Evolutionary conservation across 495 filamentous ascomycete species (phyloP), one percentile per base, ranked within the genome.

Genomic region (Cudoniella acicularis): DNA sequence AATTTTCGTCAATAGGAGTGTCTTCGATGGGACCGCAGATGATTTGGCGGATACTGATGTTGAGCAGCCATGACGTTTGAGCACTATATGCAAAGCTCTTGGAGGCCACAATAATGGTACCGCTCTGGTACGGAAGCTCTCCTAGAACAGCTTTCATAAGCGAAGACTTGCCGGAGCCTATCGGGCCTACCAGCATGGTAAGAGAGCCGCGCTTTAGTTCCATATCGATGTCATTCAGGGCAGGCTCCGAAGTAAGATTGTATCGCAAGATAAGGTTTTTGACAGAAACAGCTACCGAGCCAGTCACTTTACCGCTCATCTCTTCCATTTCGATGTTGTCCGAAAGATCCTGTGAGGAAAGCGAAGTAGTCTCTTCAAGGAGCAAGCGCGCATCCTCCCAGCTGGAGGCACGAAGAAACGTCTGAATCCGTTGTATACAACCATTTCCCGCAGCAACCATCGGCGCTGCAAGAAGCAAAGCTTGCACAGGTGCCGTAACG

Each of bases 191-290:
- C 18, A 65, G 49, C 52, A 64, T 64, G 3, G 57, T 57, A 1
- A 64, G 18, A 11, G 30, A 13, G 20, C 23, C 20, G 21, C n/a
- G 20, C 11, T 43, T 2, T 22, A 58, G 40, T 77, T 17, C 82
- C 69, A 16, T 86, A 64, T 2, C 75, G 77, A 1, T 78, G 78
- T 55, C 86, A 86, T 6, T 82, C 81, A 41, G 72, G 77, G 0
- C 82, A n/a, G 80, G 78, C 9, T 9, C 9, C 36, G 9, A 41
- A 9, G 9, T n/a, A 9, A 9, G 9, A 9, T 41, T 41, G 36
- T 41, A n/a, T n/a, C 36, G 36, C 9, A 41, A n/a, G n/a, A 41
- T 41, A n/a, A 9, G n/a, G 9, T 41, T 41, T 41, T 41, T n/a
- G n/a, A n/a, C n/a, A n/a, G n/a, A n/a, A n/a, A n/a, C n/a, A n/a